These are phyloP conservation scores for Yarrowia deformans DNA, from an alignment of 805 yeast genomes.

Conservation along the genomic window DNA sequence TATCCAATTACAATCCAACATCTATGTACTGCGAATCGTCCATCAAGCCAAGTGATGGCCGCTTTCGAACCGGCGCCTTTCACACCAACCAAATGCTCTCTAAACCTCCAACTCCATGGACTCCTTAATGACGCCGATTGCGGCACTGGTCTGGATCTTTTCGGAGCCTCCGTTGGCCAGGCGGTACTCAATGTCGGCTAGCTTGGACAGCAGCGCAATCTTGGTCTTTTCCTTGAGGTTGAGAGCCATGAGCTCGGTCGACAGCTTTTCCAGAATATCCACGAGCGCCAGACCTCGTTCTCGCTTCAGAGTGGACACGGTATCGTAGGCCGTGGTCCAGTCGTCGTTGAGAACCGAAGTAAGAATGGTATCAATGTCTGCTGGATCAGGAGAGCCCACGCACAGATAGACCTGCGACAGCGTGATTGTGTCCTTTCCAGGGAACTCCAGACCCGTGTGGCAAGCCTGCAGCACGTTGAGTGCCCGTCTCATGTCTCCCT, in stretches of 20 bases:
- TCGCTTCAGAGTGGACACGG: constrained; percentile 69
- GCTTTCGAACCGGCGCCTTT: too few relatives aligned
- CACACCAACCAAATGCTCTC: not conserved
- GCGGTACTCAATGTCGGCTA: constrained; percentile 90
- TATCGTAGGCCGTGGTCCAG: constrained; percentile 78
- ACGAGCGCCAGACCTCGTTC: constrained; percentile 87
- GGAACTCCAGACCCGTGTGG: constrained; percentile 68
- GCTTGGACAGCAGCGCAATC: constrained; percentile 67
- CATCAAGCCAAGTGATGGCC: too few relatives aligned
- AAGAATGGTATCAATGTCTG: constrained; percentile 75
- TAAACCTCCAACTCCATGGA: constrained; percentile 60
- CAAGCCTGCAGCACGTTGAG: constrained; percentile 94
- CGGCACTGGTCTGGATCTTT: constrained; percentile 86
- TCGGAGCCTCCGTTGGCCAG: constrained; percentile 93
- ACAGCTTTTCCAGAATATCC: constrained; percentile 80
- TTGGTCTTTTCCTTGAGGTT: constrained; percentile 71
- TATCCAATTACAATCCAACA: too few relatives aligned
- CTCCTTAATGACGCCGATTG: constrained; percentile 81
- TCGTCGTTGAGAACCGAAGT: constrained; percentile 84
- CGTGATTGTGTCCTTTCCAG: constrained; percentile 60
- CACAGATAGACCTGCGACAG: constrained; percentile 72
- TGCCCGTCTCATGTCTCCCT: constrained; percentile 97
- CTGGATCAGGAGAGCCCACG: constrained; percentile 94
- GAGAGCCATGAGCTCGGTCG: constrained; percentile 70
- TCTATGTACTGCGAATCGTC: too few relatives aligned